Base-by-base conservation (phyloP, 176 grass and related monocot genomes). In the Ananas comosus region DNA sequence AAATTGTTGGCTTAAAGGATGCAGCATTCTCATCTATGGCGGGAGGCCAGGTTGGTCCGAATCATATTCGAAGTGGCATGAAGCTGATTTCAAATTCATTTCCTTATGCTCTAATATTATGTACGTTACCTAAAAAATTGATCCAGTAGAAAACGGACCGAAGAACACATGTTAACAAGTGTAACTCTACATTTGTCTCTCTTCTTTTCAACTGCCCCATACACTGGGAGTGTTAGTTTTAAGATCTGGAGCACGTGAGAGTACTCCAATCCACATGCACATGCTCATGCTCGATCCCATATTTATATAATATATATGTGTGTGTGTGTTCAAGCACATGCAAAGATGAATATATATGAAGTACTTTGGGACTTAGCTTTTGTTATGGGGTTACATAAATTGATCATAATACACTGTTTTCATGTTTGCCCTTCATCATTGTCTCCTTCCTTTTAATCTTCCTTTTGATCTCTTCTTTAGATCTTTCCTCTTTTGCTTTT, bases 131-230 rank as follows among this genome's bases (percentile, higher is more conserved):
- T 1, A 27, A 27, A 27, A 2, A 2, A 27, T 27, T 2, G 25
- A 27, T 27, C 25, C 2, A 27, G 2, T 2, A 1, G 25, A 2
- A 27, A 27, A 27, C 25, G 2, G 13, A n/a, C 53, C 7, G 7
- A 56, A 4, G 53, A 56, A 56, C 11, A 54, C 2, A 54, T 13
- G 10, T 13, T 4, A 14, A 16, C 9, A 57, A 4, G 17, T 17
- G 1, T 13, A 13, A 2, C 53, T 56, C 33, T 6, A 42, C 33
- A 42, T 6, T 5, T 42, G 4, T 42, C 53, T 56, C 53, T 56
- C 53, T 56, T 61, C 56, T 18, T 61, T 61, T 19, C 56, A 61
- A 61, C 56, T 61, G 17, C 56, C 56, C 56, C 56, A 21, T 61
- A 18, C 56, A 59, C n/a, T 61, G 56, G 56, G 16, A 61, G 33